A percentile compares a stretch with the other conserved stretches of the same genome.
phyloP scores from a whole-genome alignment of 805 yeast genomes.

The Yarrowia sp. region DNA sequence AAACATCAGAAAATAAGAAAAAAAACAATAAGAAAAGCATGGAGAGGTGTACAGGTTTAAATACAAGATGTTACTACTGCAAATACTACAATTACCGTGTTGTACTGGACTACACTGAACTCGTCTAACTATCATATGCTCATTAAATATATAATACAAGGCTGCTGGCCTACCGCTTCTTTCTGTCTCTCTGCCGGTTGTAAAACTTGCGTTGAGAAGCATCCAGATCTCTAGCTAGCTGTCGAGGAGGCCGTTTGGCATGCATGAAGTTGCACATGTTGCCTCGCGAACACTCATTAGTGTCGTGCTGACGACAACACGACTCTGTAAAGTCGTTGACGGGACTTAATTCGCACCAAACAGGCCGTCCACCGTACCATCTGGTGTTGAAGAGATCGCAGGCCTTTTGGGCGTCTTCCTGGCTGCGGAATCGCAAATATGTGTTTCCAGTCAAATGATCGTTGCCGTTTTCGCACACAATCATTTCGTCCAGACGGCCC shows the following conservation, averaged over 20 bases:
- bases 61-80: too few species aligned
- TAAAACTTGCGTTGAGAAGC: constrained; percentile 39
- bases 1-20: too few species aligned
- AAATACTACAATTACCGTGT: too few species aligned
- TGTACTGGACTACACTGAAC: too few species aligned
- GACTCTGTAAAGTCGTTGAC: constrained; percentile 68
- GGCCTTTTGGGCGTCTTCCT: constrained; percentile 59
- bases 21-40: too few species aligned
- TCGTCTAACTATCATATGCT: too few species aligned
- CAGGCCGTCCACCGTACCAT: constrained; percentile 79
- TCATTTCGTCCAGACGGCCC: constrained; percentile 56
- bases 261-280: constrained; percentile 87
- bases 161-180: not conserved
- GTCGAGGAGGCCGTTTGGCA: constrained; percentile 52
- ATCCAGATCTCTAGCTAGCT: constrained; percentile 44
- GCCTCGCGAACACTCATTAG: constrained; percentile 66
- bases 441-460: constrained; percentile 80
- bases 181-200: not conserved
- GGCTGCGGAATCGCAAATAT: constrained; percentile 57
- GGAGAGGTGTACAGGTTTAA: too few species aligned
- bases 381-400: constrained; percentile 62
- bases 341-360: constrained; percentile 75
- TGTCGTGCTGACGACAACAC: constrained; percentile 68
- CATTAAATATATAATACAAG: not conserved
- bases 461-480: constrained; percentile 78